A percentile compares a stretch with the other conserved stretches of the same genome.
phyloP scores from a whole-genome alignment of 2,329 filamentous ascomycete genomes.

The Cytospora leucostoma region DNA sequence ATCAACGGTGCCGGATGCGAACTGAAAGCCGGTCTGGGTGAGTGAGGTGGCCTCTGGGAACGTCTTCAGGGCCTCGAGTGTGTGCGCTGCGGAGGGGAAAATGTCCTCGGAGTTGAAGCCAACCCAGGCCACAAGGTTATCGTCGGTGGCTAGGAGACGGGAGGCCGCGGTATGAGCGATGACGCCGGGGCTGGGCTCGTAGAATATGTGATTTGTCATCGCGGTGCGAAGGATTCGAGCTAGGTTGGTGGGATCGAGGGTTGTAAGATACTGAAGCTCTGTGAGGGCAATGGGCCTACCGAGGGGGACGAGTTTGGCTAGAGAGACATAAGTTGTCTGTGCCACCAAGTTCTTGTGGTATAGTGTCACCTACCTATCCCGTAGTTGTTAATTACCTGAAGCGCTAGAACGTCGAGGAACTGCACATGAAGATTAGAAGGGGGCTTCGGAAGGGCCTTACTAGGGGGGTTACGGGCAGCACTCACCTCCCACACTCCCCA shows the following conservation, averaged over 20 bases:
- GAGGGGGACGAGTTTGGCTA: conserved; percentile 54
- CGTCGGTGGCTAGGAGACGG: conserved; percentile 51
- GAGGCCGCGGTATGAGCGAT: conserved; percentile 60
- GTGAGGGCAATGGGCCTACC: conserved; percentile 46
- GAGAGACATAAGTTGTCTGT: not conserved
- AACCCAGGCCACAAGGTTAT: conserved; percentile 53
- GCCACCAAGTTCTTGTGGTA: conserved; percentile 2
- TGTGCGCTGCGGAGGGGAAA: conserved; percentile 50
- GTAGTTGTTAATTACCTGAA: conserved; percentile 53
- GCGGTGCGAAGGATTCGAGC: conserved; percentile 55
- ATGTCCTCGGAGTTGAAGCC: conserved; percentile 57
- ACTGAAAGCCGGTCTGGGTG: conserved; percentile 53
- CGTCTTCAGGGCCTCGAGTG: conserved; percentile 46
- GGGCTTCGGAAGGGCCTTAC: not conserved
- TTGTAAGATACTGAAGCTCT: conserved; percentile 48
- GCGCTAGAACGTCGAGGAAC: conserved; percentile 53
- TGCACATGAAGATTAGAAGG: conserved; percentile 31
- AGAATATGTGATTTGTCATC: conserved; percentile 59
- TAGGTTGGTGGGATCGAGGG: conserved; percentile 51
- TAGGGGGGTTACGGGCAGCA: conserved; percentile 13
- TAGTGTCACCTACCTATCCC: conserved; percentile 45
- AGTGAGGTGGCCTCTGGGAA: conserved; percentile 52
- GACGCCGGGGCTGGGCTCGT: conserved; percentile 50
- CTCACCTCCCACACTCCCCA: conserved; percentile 56
- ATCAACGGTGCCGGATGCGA: conserved; percentile 52